Base-by-base conservation (phyloP, 2,329 filamentous ascomycete species). In the Aspergillus novoparasiticus region DNA sequence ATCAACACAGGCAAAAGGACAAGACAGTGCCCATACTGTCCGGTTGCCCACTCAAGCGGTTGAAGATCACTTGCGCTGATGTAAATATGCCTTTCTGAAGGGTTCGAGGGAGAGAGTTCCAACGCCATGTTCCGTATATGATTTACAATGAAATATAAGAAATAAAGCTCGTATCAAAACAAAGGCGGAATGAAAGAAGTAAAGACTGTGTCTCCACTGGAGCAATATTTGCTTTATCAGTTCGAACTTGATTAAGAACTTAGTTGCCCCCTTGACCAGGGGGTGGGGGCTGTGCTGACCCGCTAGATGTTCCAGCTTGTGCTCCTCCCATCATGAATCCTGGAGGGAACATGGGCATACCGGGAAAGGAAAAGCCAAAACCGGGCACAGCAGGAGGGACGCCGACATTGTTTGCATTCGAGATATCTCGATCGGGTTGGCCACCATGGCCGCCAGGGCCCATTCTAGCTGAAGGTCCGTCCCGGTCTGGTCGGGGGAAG, bases 331-430 rank as follows among this genome's bases (percentile, higher is more conserved):
- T 75, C 75, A 82, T 80, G 69, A 83, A 83, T 14, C 80, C 80
- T 23, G 80, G 79, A 59, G 81, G 81, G 30, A 83, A 78, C 74
- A 82, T 79, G 46, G 80, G 79, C 79, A 83, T 82, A 21, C 79
- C 79, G 12, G 80, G 76, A 63, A 83, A 81, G 43, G 82, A 82
- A 69, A 86, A 86, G 10, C 84, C 84, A 64, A 86, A 86, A 4
- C 83, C 82, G 51, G 84, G 84, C 6, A 86, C 83, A 8, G 83
- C 80, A 16, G 84, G 84, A 3, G 84, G 81, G 3, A 85, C 84
- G 10, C 80, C 83, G 32, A 85, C 80, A 57, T 80, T 80, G 64
- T 76, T 80, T 59, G 71, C 67, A 62, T 74, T 78, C 57, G 73
- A 66, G 19, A 73, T 69, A 43, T 82, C 78, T 58, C 71, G 73